Base-by-base conservation (phyloP, 768 basidiomycete species). In the Pleurotus djamor region DNA sequence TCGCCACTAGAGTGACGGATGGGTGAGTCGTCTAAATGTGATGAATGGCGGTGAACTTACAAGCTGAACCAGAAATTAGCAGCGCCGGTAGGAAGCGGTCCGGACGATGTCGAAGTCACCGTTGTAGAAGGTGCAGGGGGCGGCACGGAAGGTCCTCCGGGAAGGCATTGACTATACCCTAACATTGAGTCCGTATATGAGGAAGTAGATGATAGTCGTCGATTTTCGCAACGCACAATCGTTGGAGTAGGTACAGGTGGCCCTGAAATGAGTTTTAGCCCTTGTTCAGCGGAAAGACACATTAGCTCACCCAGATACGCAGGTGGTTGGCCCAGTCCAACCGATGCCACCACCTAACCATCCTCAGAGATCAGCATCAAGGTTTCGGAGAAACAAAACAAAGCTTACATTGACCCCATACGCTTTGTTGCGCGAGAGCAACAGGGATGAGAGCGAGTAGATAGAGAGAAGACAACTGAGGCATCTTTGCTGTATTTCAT, bases 51-150 rank as follows among this genome's bases (percentile, higher is more conserved):
- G 4, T 55, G 35, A 21, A 37, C 79, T 60, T 64, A 84, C 82
- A 84, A 85, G 67, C 79, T 81, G 65, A 85, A 86, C 83, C 83
- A 85, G 65, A 76, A 83, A 60, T 80, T 80, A 1, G 71, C 12
- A 7, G 47, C 21, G 1, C 9, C 52, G n/a, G 52, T 54, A n/a
- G 52, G 52, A 9, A 34, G 14, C 16, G 52, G 38, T n/a, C 10
- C 33, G n/a, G 52, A 54, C 17, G 52, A n/a, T 10, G 52, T 10
- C 13, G 52, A 35, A 12, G 52, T 16, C 6, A 35, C n/a, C 16
- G 12, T 37, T n/a, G 35, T 35, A 4, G 52, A 14, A 21, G 32
- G 28, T 28, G 50, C 28, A 32, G 34, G 16, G 28, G 28, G 35
- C 3, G 52, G 35, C 3, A 36, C 16, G 52, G 52, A 17, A 9